Conservation (phyloP, 345 rosid species). For the Syzygium aromaticum region DNA sequence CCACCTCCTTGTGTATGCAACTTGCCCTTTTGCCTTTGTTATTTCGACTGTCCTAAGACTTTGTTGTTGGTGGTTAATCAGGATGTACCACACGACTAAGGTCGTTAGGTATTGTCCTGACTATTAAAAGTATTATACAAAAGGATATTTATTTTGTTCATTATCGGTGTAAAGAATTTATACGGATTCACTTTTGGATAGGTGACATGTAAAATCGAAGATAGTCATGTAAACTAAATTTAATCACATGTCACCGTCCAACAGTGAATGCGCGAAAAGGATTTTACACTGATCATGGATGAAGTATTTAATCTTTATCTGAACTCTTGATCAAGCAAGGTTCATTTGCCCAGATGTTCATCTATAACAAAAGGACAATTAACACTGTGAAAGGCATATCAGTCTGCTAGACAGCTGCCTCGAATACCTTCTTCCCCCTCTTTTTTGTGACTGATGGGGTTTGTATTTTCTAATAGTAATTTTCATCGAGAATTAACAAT, state of each 20-base stretch:
- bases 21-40: background rate
- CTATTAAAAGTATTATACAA: background rate
- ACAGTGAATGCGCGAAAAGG: background rate
- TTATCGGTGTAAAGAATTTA: background rate
- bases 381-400: background rate
- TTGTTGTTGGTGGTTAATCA: background rate
- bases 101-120: background rate
- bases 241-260: background rate
- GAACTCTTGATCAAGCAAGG: background rate
- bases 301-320: background rate
- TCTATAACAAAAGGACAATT: background rate
- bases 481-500: too few relatives aligned
- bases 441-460: background rate
- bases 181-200: background rate
- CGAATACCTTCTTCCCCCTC: background rate
- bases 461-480: background rate
- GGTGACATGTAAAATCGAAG: background rate
- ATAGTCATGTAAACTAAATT: background rate
- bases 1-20: background rate
- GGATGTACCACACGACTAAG: background rate
- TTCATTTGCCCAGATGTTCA: background rate
- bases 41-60: background rate
- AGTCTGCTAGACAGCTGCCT: background rate
- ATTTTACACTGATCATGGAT: background rate
- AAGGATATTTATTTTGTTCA: background rate